These are phyloP conservation scores for Gamarada debralockiae DNA, from an alignment of 495 filamentous ascomycete genomes.

Conservation along the genomic window DNA sequence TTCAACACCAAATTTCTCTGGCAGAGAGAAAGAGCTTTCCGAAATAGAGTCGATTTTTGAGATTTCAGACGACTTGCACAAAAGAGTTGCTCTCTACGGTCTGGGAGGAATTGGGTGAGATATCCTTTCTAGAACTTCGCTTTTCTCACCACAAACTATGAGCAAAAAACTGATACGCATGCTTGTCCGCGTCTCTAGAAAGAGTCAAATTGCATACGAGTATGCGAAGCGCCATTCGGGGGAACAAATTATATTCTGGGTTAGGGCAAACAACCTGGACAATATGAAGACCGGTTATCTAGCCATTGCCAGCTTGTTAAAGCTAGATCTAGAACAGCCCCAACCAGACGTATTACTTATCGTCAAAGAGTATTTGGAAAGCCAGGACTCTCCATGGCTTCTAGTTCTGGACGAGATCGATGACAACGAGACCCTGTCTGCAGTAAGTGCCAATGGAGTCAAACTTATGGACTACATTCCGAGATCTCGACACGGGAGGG, in stretches of 20 bases:
- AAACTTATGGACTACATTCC: no score
- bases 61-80: background rate
- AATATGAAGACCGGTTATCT: background rate
- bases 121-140: no score
- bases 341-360: no score
- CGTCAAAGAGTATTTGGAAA: background rate
- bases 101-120: background rate
- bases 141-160: no score
- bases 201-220: conserved; percentile 1
- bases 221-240: background rate
- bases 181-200: no score
- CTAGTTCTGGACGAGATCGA: background rate
- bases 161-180: no score
- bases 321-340: no score
- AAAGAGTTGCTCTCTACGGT: background rate
- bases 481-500: no score
- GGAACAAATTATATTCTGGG: background rate
- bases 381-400: background rate
- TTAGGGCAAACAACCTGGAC: background rate
- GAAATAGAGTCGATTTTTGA: background rate
- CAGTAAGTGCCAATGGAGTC: no score
- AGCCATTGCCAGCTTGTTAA: background rate
- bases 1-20: background rate
- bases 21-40: background rate
- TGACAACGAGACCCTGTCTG: background rate